Conservation (phyloP, 768 basidiomycete genomes). For the Neoboletus subvelutipes region DNA sequence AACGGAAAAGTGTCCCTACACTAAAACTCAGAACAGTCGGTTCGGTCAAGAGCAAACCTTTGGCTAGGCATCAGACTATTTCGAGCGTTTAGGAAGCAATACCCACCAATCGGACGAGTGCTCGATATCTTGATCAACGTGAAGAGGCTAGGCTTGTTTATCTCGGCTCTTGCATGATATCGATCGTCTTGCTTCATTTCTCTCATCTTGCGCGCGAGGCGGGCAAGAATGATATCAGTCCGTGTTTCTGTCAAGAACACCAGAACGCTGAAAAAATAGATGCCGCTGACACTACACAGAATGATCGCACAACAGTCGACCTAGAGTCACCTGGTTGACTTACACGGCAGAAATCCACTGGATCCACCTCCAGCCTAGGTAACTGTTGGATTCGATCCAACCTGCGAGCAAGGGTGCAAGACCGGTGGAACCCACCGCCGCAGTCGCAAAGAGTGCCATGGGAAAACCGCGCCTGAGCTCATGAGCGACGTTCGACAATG, state of each 20-base stretch:
- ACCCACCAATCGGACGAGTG: constrained; percentile 69
- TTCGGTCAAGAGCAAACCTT: constrained; percentile 43
- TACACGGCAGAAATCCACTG: constrained; percentile 78
- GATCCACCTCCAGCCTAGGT: constrained; percentile 78
- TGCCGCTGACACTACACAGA: constrained; percentile 46
- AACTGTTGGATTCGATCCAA: constrained; percentile 61
- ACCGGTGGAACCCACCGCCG: constrained; percentile 60
- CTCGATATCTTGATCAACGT: constrained; percentile 68
- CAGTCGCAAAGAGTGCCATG: constrained; percentile 70
- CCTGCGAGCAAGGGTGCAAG: constrained; percentile 63
- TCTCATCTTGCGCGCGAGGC: constrained; percentile 60
- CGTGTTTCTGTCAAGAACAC: constrained; percentile 74
- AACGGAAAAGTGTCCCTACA: constrained; percentile 38
- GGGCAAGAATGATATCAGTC: constrained; percentile 63
- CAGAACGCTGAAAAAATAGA: constrained; percentile 49
- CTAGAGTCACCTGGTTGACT: constrained; percentile 4
- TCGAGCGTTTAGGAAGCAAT: background rate
- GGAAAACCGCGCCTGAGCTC: constrained; percentile 66
- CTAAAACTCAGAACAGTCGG: constrained; percentile 73
- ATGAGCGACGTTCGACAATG: constrained; percentile 9
- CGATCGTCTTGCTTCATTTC: constrained; percentile 62
- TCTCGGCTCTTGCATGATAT: constrained; percentile 64
- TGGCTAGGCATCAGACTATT: background rate
- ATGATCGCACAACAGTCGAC: background rate
- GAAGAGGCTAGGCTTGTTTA: constrained; percentile 54